These are phyloP conservation scores for Cruciata laevipes DNA, from an alignment of 257 asterid genomes.

Conservation along the genomic window DNA sequence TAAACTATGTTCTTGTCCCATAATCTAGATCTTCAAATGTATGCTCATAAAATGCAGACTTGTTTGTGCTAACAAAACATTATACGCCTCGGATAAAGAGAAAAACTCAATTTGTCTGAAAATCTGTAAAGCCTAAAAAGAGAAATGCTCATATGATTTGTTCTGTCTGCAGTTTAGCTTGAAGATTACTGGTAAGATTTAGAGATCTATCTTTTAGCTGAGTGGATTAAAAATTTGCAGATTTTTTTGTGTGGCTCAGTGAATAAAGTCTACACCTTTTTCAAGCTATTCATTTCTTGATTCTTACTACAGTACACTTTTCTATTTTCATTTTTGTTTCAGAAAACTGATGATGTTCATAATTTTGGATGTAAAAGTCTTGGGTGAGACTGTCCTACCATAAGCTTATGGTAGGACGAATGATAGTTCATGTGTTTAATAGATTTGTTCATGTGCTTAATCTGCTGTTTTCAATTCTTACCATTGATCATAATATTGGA, in stretches of 20 bases:
- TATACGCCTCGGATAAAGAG: constrained; percentile 5
- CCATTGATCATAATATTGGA: neutral
- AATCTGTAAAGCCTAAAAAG: constrained; percentile 3
- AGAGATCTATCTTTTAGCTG: neutral
- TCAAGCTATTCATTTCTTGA: neutral
- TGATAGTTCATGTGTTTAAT: too few relatives aligned
- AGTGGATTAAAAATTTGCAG: neutral
- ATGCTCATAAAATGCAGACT: too few relatives aligned
- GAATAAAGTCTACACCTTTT: neutral
- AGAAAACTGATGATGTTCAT: too few relatives aligned
- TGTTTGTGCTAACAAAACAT: too few relatives aligned
- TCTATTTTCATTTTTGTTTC: neutral
- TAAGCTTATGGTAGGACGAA: too few relatives aligned
- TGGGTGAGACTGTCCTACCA: too few relatives aligned
- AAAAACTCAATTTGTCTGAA: constrained; percentile 4
- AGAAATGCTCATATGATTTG: neutral
- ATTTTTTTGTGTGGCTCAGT: too few relatives aligned
- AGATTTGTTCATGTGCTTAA: too few relatives aligned
- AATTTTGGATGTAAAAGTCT: too few relatives aligned
- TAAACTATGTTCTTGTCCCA: too few relatives aligned
- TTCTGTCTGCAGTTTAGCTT: constrained; percentile 1
- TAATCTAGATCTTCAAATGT: too few relatives aligned
- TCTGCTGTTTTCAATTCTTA: too few relatives aligned
- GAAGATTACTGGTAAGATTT: neutral
- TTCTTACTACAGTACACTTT: neutral